Evolutionary conservation across 148 eudicot genomes (phyloP), one percentile per base, ranked within the genome.

Genomic region (Rhododendron mucronatum): DNA sequence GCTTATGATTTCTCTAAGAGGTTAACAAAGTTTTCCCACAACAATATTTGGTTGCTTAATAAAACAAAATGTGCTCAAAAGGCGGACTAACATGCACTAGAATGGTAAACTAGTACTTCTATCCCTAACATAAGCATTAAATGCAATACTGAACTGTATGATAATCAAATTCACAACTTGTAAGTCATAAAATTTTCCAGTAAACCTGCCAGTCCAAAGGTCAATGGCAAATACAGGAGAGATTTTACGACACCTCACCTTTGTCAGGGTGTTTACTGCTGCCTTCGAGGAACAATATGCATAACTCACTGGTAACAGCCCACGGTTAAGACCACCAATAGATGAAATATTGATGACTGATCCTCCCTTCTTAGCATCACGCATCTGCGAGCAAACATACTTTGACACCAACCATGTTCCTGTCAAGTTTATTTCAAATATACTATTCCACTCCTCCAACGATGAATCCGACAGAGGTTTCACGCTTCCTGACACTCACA

Each of bases 341-440:
- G 93, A 91, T 1, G 93, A 87, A 18, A 90, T 91, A 53, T 90
- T 90, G 37, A 91, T 86, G 61, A 91, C 55, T 47, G 91, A 91
- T 51, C 93, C 93, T 12, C 90, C 87, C 57, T 13, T 83, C 4
- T 86, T 73, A 55, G 88, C 80, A 88, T 86, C 91, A 82, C 87
- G 57, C 92, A 91, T 90, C 37, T 37, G 89, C 48, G 77, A 53
- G 63, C 91, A 78, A 28, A 91, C 89, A 39, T 90, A 87, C 86
- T 91, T 91, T 13, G 93, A 82, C 69, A 91, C 91, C 88, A 90
- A 87, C 93, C 91, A 90, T 6, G 89, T 47, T 23, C 93, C 93
- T 0, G 67, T 90, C 73, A 91, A 28, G 85, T 91, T 90, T 63
- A 91, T 90, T 69, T 79, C 88, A 14, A 86, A 33, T 12, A 47